Percentiles rank a stretch among this genome's conserved stretches.
Conservation (phyloP, 2,329 filamentous ascomycete species). For the Tolypocladium cylindrosporum region DNA sequence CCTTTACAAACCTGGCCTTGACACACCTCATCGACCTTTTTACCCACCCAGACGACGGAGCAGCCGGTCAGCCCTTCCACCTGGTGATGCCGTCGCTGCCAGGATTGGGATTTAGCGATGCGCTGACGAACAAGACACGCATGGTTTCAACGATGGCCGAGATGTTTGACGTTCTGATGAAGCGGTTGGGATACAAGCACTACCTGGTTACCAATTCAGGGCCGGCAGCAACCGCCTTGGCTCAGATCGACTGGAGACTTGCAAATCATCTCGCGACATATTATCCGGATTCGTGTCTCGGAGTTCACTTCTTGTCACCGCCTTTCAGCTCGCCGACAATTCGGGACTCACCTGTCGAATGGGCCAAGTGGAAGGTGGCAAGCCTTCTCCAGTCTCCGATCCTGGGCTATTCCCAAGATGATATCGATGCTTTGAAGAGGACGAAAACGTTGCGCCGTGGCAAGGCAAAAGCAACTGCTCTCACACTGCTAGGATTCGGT, state of each 20-base stretch:
- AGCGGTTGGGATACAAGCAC: conserved; percentile 43
- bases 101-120: conserved; percentile 58
- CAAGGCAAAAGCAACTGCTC: conserved; percentile 6
- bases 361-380: conserved; percentile 48
- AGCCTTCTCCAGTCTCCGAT: conserved; percentile 34
- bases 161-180: conserved; percentile 50
- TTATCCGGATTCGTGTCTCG: conserved; percentile 42
- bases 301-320: conserved; percentile 51
- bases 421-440: conserved; percentile 33
- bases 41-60: conserved; percentile 38
- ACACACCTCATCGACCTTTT: conserved; percentile 44
- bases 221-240: conserved; percentile 32
- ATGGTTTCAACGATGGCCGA: conserved; percentile 43
- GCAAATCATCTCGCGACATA: conserved; percentile 35
- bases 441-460: conserved; percentile 2
- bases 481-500: conserved; percentile 18
- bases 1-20: conserved; percentile 52
- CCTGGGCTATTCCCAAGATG: conserved; percentile 46
- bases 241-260: conserved; percentile 42
- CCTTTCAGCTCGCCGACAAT: conserved; percentile 38
- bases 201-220: conserved; percentile 49
- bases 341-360: conserved; percentile 32
- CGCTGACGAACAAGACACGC: conserved; percentile 38
- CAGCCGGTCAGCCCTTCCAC: conserved; percentile 45
- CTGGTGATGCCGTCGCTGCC: conserved; percentile 57